Evolutionary conservation across 2,329 filamentous ascomycete genomes (phyloP).

Genomic region (Fusarium verticillioides): DNA sequence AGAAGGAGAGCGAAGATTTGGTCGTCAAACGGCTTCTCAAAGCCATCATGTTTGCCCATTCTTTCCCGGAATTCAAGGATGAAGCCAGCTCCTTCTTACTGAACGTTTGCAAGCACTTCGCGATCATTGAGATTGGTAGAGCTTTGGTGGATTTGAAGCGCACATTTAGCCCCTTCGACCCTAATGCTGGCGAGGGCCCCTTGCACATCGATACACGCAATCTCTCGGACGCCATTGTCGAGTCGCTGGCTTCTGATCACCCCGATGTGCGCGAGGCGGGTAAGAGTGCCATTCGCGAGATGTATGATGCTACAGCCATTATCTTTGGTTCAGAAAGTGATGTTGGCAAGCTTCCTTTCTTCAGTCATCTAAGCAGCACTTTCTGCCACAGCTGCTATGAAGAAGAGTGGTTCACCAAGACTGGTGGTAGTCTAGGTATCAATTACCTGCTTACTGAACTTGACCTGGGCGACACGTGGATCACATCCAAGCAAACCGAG

Average conservation of each 20-base stretch:
- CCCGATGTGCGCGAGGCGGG: constrained; percentile 83
- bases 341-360: constrained; percentile 83
- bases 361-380: constrained; percentile 80
- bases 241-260: constrained; percentile 89
- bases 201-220: constrained; percentile 88
- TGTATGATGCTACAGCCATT: constrained; percentile 78
- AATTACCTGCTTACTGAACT: constrained; percentile 86
- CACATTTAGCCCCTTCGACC: constrained; percentile 81
- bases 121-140: constrained; percentile 87
- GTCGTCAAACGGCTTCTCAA: constrained; percentile 89
- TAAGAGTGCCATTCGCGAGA: constrained; percentile 78
- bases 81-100: constrained; percentile 80
- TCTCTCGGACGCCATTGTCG: constrained; percentile 88
- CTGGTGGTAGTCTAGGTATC: constrained; percentile 90
- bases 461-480: constrained; percentile 85
- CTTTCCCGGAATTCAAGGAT: constrained; percentile 80
- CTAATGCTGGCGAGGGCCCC: constrained; percentile 85
- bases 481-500: constrained; percentile 83
- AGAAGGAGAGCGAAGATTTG: constrained; percentile 86
- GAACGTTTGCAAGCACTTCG: constrained; percentile 89
- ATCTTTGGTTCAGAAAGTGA: constrained; percentile 82
- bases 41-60: constrained; percentile 86
- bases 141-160: constrained; percentile 86
- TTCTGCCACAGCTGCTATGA: constrained; percentile 97
- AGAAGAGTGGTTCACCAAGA: constrained; percentile 99